phyloP scores from a whole-genome alignment of 331 rosid species.

The Rosa hybrid region DNA sequence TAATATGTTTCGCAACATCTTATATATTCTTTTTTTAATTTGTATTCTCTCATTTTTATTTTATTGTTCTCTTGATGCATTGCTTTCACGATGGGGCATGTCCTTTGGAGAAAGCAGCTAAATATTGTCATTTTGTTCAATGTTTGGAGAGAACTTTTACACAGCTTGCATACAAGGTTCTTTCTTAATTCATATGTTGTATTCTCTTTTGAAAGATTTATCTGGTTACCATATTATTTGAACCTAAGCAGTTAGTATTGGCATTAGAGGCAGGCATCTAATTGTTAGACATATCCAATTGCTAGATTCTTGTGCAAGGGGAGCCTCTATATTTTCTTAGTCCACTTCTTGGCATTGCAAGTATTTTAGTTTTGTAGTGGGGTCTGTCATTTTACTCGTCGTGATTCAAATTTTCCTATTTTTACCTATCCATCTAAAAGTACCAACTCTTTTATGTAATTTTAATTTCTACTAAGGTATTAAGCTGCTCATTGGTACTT shows the following conservation, averaged over 20 bases:
- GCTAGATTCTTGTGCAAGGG: background rate
- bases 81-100: slow-evolving; percentile 95
- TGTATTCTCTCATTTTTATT: slow-evolving; percentile 17
- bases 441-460: background rate
- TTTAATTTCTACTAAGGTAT: background rate
- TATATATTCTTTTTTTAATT: background rate
- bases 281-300: background rate
- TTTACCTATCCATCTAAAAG: background rate
- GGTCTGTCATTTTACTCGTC: background rate
- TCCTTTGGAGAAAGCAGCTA: slow-evolving; percentile 67
- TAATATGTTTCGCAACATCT: background rate
- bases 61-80: slow-evolving; percentile 40
- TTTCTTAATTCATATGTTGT: slow-evolving; percentile 22
- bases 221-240: background rate
- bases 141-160: slow-evolving; percentile 90
- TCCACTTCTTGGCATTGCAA: background rate
- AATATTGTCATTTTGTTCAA: slow-evolving; percentile 93
- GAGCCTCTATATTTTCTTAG: background rate
- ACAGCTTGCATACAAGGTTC: slow-evolving; percentile 87
- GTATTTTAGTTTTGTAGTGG: background rate
- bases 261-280: background rate
- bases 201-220: slow-evolving; percentile 17
- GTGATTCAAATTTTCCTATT: background rate
- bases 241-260: background rate
- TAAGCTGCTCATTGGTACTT: too few species aligned